Evolutionary conservation across 164 flowering plant species (phyloP).

Genomic region (Annona squamosa): DNA sequence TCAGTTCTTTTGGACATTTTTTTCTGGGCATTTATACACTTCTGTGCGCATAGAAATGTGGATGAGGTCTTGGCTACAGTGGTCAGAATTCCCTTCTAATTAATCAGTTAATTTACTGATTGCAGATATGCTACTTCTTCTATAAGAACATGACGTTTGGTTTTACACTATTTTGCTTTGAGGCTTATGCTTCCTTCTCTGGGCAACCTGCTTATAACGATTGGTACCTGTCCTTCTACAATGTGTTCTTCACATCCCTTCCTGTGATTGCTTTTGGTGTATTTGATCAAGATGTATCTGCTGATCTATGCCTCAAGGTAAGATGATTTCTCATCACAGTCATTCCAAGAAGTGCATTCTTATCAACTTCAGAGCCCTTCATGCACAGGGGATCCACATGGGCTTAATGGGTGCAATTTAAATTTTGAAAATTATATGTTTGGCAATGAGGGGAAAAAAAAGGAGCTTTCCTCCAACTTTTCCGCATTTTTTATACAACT

Average conservation of each 20-base stretch:
- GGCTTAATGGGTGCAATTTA: too few relatives aligned
- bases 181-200: slow-evolving; percentile 79
- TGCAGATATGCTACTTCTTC: slow-evolving; percentile 91
- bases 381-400: too few relatives aligned
- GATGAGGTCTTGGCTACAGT: not conserved
- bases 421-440: too few relatives aligned
- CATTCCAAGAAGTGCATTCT: too few relatives aligned
- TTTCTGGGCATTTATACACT: not conserved
- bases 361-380: too few relatives aligned
- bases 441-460: too few relatives aligned
- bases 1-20: not conserved
- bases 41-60: not conserved
- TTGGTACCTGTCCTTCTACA: slow-evolving; percentile 79
- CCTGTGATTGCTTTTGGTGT: slow-evolving; percentile 87
- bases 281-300: slow-evolving; percentile 87
- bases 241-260: slow-evolving; percentile 85
- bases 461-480: too few relatives aligned
- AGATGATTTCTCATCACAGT: not conserved
- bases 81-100: not conserved
- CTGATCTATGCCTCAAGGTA: slow-evolving; percentile 75
- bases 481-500: too few relatives aligned
- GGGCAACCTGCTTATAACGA: slow-evolving; percentile 81
- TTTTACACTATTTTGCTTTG: slow-evolving; percentile 73
- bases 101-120: slow-evolving; percentile 1
- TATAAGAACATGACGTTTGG: slow-evolving; percentile 83